Evolutionary conservation across 192 early-diverging fungal species (phyloP).

Genomic region (Backusella luteola): DNA sequence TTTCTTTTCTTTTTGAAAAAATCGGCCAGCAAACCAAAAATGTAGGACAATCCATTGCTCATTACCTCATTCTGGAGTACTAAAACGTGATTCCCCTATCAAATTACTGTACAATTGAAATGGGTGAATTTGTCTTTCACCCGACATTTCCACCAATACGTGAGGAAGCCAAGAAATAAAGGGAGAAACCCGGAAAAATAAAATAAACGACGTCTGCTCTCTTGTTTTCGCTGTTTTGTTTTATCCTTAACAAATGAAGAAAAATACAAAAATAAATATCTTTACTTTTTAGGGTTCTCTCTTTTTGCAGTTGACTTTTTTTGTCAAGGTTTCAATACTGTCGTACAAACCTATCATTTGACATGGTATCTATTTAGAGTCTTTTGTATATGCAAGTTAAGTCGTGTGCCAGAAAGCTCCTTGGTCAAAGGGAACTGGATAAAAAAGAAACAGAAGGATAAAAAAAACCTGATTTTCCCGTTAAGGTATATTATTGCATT

Average conservation of each 20-base stretch:
- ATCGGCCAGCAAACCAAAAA: neutral
- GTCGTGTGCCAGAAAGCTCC: neutral
- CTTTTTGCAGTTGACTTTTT: neutral
- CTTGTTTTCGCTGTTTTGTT: neutral
- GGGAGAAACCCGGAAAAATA: neutral
- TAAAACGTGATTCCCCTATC: constrained; percentile 8
- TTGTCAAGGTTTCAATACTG: neutral
- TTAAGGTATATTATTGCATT: neutral
- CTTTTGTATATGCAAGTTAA: neutral
- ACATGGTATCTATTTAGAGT: neutral
- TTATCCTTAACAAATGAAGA: neutral
- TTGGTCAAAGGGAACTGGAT: neutral
- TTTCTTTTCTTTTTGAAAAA: neutral
- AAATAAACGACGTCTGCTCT: neutral
- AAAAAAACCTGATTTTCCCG: neutral
- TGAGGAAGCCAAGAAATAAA: neutral
- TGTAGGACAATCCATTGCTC: neutral
- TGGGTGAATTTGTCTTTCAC: neutral
- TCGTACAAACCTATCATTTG: neutral
- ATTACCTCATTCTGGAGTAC: constrained; percentile 8
- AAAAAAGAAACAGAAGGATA: neutral
- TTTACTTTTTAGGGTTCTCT: neutral
- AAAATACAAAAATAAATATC: neutral
- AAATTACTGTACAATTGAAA: constrained; percentile 4
- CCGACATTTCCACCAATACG: neutral